Conservation (phyloP, 805 yeast genomes). For the Lipomyces spencermartinsiae region DNA sequence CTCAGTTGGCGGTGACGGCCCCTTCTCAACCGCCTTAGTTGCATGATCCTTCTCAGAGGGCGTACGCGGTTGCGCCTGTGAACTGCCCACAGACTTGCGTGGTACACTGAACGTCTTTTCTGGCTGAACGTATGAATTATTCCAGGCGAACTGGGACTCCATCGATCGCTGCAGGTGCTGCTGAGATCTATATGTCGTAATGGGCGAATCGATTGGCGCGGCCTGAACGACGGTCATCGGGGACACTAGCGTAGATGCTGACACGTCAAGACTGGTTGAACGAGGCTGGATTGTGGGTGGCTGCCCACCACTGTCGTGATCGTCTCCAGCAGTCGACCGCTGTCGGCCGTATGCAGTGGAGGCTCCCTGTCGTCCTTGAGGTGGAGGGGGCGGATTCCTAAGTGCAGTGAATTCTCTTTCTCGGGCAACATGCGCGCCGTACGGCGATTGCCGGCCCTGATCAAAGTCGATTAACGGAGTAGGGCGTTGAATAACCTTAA, state of each 20-base stretch:
- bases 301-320: constrained; percentile 3
- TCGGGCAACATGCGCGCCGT: constrained; percentile 10
- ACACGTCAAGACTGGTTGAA: not conserved
- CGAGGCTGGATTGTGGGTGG: not conserved
- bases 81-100: constrained; percentile 25
- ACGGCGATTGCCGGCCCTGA: constrained; percentile 32
- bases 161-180: not conserved
- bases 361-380: constrained; percentile 16
- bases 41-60: constrained; percentile 12
- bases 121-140: not conserved
- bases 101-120: constrained; percentile 24
- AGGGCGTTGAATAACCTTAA: constrained; percentile 31
- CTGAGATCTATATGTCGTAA: not conserved
- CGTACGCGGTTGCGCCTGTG: constrained; percentile 8
- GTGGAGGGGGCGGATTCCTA: constrained; percentile 35
- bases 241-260: constrained; percentile 6
- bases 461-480: constrained; percentile 31
- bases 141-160: not conserved
- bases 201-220: not conserved
- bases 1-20: not conserved
- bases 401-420: constrained; percentile 24
- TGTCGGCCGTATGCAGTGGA: not conserved
- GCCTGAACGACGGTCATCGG: constrained; percentile 12
- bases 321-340: constrained; percentile 9
- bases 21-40: not conserved